Percentiles rank a stretch among this genome's conserved stretches.
Conservation (phyloP, 257 asterid genomes). For the Solanum tacnaense region DNA sequence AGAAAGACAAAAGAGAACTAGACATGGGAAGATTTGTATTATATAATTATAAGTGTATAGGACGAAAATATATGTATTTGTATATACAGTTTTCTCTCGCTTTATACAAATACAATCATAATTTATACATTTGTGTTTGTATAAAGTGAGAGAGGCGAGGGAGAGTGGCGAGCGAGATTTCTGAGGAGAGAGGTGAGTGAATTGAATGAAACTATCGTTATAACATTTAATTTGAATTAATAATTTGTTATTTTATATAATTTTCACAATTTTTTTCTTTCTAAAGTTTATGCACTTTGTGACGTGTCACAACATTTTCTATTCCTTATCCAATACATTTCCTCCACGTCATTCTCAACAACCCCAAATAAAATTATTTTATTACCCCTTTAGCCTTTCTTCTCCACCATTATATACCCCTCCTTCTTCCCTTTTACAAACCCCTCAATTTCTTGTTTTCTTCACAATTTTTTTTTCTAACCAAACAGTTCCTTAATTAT, state of each 20-base stretch:
- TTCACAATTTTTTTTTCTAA: background rate
- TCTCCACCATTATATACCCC: slow-evolving; percentile 3
- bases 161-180: too few species aligned
- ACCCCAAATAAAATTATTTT: background rate
- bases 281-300: background rate
- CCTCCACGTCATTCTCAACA: background rate
- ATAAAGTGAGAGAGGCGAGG: too few species aligned
- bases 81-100: too few species aligned
- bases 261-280: background rate
- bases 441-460: background rate
- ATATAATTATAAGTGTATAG: too few species aligned
- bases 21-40: fast-evolving
- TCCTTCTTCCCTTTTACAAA: background rate
- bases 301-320: slow-evolving; percentile 4
- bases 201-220: fast-evolving
- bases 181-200: too few species aligned
- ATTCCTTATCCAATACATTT: slow-evolving; percentile 10
- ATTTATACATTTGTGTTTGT: too few species aligned
- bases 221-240: too few species aligned
- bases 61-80: too few species aligned
- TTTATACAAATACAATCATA: too few species aligned
- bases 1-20: too few species aligned
- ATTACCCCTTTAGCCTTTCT: background rate
- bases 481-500: background rate
- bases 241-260: too few species aligned